A percentile compares a stretch with the other conserved stretches of the same genome.
These are phyloP conservation scores for Ascochyta koolunga DNA, from an alignment of 2,329 filamentous ascomycete genomes.

Conservation along the genomic window DNA sequence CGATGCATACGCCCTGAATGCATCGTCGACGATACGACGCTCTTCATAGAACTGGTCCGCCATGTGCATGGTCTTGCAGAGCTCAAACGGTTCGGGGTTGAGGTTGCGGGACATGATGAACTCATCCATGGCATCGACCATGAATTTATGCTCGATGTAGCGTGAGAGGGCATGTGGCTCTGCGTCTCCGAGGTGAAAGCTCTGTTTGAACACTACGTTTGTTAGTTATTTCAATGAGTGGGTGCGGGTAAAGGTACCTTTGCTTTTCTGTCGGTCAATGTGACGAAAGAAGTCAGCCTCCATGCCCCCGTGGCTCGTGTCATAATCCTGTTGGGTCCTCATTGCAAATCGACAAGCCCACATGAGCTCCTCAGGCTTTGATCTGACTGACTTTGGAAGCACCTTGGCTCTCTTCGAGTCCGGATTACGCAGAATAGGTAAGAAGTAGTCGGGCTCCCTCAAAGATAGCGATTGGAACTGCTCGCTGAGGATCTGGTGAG, in stretches of 20 bases:
- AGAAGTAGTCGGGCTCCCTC: conserved; percentile 20
- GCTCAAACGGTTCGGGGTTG: conserved; percentile 28
- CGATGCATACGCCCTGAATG: conserved; percentile 29
- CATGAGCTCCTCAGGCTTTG: conserved; percentile 23
- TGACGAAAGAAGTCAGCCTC: conserved; percentile 38
- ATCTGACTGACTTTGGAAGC: conserved; percentile 19
- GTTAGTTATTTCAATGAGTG: not conserved
- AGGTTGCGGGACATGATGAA: conserved; percentile 23
- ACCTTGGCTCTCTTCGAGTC: conserved; percentile 1
- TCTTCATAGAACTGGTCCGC: conserved; percentile 23
- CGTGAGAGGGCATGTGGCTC: conserved; percentile 48
- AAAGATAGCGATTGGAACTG: conserved; percentile 9
- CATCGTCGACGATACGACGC: conserved; percentile 29
- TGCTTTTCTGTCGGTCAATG: conserved; percentile 45
- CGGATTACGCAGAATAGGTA: conserved; percentile 20
- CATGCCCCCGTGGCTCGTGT: conserved; percentile 11
- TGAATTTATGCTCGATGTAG: conserved; percentile 47
- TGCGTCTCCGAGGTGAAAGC: conserved; percentile 54
- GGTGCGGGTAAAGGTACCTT: conserved; percentile 28
- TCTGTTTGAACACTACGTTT: conserved; percentile 49
- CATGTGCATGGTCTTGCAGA: conserved; percentile 29
- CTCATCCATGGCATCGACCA: conserved; percentile 42
- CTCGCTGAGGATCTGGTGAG: conserved; percentile 13
- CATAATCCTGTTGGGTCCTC: conserved; percentile 19
- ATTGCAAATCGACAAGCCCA: conserved; percentile 19